A percentile compares a stretch with the other conserved stretches of the same genome.
phyloP scores from a whole-genome alignment of 306 rosid genomes.

The Dalbergia cochinchinensis region DNA sequence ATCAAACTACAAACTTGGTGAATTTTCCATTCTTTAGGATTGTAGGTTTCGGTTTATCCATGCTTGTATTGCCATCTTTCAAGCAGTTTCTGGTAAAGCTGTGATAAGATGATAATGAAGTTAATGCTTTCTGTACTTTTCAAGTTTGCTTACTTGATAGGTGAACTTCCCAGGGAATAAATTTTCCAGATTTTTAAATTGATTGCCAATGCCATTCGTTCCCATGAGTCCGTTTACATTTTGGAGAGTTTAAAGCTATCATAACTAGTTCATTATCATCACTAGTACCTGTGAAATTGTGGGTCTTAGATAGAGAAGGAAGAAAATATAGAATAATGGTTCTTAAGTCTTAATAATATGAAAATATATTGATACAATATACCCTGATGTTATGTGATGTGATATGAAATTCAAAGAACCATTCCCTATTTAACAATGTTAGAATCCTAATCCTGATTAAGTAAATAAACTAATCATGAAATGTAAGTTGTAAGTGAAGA shows the following conservation, averaged over 20 bases:
- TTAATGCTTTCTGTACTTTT: neutral
- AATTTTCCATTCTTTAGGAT: constrained; percentile 5
- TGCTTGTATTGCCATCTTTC: constrained; percentile 11
- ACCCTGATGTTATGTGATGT: too few relatives aligned
- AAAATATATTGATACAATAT: too few relatives aligned
- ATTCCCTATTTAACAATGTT: too few relatives aligned
- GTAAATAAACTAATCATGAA: too few relatives aligned
- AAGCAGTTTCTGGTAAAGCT: constrained; percentile 18
- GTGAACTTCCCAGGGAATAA: constrained; percentile 22
- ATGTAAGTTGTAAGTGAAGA: too few relatives aligned
- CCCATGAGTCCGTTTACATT: neutral
- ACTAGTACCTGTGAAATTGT: neutral
- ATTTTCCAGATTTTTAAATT: neutral
- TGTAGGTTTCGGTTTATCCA: constrained; percentile 30
- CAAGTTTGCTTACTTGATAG: constrained; percentile 23
- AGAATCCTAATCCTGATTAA: too few relatives aligned
- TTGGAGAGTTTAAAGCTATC: neutral
- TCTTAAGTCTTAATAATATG: too few relatives aligned
- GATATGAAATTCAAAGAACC: too few relatives aligned
- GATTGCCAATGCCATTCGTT: neutral
- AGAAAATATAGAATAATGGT: too few relatives aligned
- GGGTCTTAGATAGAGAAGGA: too few relatives aligned
- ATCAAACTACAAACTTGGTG: constrained; percentile 11
- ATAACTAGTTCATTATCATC: constrained; percentile 13
- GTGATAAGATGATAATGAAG: constrained; percentile 30